A percentile compares a stretch with the other conserved stretches of the same genome.
These are phyloP conservation scores for Mortierella sp. DNA, from an alignment of 371 early-diverging fungal species.

Conservation along the genomic window DNA sequence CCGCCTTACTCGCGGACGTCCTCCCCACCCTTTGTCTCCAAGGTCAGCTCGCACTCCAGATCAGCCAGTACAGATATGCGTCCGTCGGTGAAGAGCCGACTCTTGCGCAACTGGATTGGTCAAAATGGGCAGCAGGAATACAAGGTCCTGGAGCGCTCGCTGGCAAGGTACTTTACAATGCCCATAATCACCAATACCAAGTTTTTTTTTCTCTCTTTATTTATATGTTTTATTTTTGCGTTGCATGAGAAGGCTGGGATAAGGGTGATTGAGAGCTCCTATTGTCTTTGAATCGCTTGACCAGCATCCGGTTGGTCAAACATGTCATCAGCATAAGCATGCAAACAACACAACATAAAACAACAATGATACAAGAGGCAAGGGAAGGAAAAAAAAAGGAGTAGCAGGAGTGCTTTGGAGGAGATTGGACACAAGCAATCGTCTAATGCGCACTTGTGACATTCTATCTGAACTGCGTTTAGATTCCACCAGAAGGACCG, in stretches of 20 bases:
- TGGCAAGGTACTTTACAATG: slow-evolving; percentile 37
- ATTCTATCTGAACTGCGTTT: slow-evolving; percentile 5
- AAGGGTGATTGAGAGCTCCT: slow-evolving; percentile 4
- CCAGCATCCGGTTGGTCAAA: background rate
- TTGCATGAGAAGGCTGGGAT: slow-evolving; percentile 6
- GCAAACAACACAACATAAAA: background rate
- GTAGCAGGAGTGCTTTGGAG: background rate
- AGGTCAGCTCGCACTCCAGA: slow-evolving; percentile 42
- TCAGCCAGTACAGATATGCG: slow-evolving; percentile 51
- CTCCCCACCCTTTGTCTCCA: slow-evolving; percentile 37
- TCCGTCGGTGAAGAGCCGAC: slow-evolving; percentile 47
- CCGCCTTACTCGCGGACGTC: slow-evolving; percentile 51
- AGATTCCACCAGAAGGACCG: slow-evolving; percentile 57
- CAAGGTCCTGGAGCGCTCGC: slow-evolving; percentile 51
- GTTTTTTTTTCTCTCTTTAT: background rate
- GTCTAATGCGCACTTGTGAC: background rate
- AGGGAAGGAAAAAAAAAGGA: slow-evolving; percentile 15
- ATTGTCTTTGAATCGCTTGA: slow-evolving; percentile 1
- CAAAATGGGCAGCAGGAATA: slow-evolving; percentile 53
- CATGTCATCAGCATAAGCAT: background rate
- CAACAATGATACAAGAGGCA: too few relatives aligned
- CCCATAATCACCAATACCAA: background rate
- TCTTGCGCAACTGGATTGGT: slow-evolving; percentile 54
- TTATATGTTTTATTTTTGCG: background rate
- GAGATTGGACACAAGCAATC: background rate